phyloP scores from a whole-genome alignment of 106 monocot genomes.

The Dendrobium nobile region DNA sequence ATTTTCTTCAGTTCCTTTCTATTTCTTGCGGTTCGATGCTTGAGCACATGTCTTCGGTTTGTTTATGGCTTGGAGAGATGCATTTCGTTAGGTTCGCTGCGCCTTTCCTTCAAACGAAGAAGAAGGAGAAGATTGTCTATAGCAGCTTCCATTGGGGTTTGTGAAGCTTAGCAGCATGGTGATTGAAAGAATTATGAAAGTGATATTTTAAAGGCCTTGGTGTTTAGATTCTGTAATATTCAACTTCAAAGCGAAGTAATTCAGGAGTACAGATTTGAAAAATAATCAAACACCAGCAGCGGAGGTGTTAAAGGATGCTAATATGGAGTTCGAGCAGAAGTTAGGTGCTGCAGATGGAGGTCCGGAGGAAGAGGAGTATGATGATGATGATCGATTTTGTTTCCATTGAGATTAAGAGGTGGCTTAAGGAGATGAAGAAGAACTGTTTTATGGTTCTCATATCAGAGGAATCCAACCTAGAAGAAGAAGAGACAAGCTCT shows the following conservation, averaged over 20 bases:
- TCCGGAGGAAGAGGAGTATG: slow-evolving; percentile 24
- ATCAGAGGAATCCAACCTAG: slow-evolving; percentile 60
- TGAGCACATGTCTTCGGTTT: not conserved
- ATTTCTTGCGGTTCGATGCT: not conserved
- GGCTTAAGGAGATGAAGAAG: slow-evolving; percentile 90
- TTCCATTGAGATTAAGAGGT: slow-evolving; percentile 80
- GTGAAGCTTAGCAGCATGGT: not conserved
- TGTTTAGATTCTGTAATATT: not conserved
- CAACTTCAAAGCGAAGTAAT: slow-evolving; percentile 38
- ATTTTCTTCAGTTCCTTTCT: not conserved
- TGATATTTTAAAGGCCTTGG: not conserved
- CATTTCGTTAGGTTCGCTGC: not conserved
- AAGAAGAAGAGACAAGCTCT: slow-evolving; percentile 63
- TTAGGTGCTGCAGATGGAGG: not conserved
- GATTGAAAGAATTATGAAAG: not conserved
- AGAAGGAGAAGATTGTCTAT: no score
- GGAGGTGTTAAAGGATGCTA: slow-evolving; percentile 9
- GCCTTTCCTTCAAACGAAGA: no score
- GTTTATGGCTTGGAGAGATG: not conserved
- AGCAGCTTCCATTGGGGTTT: not conserved
- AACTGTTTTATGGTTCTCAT: slow-evolving; percentile 96
- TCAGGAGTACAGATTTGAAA: slow-evolving; percentile 18
- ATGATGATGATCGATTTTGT: slow-evolving; percentile 88
- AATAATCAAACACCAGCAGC: not conserved
- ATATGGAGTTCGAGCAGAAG: slow-evolving; percentile 15